Base-by-base conservation (phyloP, 1,139 yeast genomes). In the Candida mesenterica region DNA sequence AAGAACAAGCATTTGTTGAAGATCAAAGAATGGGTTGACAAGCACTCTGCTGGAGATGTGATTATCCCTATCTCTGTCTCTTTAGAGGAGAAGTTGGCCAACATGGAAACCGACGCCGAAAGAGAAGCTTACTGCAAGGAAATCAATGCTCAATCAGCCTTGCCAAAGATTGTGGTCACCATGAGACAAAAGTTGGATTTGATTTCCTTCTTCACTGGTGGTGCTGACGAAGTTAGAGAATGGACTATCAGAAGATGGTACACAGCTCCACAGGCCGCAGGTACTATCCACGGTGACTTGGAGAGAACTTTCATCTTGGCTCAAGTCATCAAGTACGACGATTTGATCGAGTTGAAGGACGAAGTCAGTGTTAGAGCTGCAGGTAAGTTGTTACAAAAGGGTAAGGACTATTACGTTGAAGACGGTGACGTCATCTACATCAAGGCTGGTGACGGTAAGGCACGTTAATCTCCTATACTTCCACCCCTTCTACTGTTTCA, bases 11-110 rank as follows among this genome's bases (percentile, higher is more conserved):
- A 88, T 65, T 75, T 92, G 64, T 68, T 84, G 45, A 81, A 75
- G 61, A 90, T 92, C 65, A 92, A 92, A 74, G 90, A 90, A 73
- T 92, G 99, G 99, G 86, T 94, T 57, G 97, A 94, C 68, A 70
- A 72, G 52, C 73, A 79, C 74, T 90, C 97, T 37, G 94, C 97
- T 47, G 97, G 97, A 55, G 99, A 92, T 65, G 62, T 83, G 46
- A 86, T 92, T 57, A 88, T 92, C 50, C 99, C 99, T 60, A 77
- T 92, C 62, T 84, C 95, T 35, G 97, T 92, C 39, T 83, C 83
- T 44, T 76, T 88, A 50, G 99, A 92, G 75, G 97, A 90, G 68
- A 87, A 86, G 65, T 77, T 92, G 55, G 86, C 97, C 32, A 81
- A 75, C 50, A 80, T 92, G 92, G 92, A 74, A 59, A 68, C 83